Evolutionary conservation across 2,329 filamentous ascomycete species (phyloP).

Genomic region (Emericellopsis atlantica): DNA sequence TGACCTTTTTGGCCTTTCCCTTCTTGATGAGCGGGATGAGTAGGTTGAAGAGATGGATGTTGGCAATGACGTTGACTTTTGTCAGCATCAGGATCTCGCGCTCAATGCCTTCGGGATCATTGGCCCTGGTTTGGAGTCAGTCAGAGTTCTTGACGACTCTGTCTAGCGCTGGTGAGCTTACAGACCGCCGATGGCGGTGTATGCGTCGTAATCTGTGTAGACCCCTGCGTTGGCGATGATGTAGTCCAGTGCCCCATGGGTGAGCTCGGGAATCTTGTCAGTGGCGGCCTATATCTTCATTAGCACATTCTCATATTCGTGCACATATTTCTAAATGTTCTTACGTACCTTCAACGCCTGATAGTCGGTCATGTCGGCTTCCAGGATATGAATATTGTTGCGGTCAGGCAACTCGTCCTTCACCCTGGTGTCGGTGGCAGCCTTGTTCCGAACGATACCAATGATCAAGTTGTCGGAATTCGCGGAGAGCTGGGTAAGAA

Average conservation of each 20-base stretch:
- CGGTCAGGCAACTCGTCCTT: conserved; percentile 20
- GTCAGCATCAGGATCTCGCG: conserved; percentile 11
- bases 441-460: conserved; percentile 34
- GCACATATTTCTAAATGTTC: background rate
- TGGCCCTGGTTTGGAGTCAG: too few species aligned
- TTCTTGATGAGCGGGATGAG: conserved; percentile 38
- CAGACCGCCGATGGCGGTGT: conserved; percentile 1
- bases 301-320: background rate
- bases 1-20: conserved; percentile 36
- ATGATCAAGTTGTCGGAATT: conserved; percentile 28
- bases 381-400: conserved; percentile 30
- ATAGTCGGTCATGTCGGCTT: conserved; percentile 28
- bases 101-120: background rate
- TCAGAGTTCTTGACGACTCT: background rate
- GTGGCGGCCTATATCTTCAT: background rate
- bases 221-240: conserved; percentile 71
- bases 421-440: conserved; percentile 27
- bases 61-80: conserved; percentile 33
- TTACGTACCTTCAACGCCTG: conserved; percentile 19
- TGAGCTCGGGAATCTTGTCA: conserved; percentile 9
- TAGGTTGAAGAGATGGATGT: conserved; percentile 34
- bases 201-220: conserved; percentile 1
- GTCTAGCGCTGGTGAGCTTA: background rate
- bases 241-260: conserved; percentile 36
- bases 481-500: conserved; percentile 29